Base-by-base conservation (phyloP, 2,329 filamentous ascomycete species). In the Tolypocladium ovalisporum region DNA sequence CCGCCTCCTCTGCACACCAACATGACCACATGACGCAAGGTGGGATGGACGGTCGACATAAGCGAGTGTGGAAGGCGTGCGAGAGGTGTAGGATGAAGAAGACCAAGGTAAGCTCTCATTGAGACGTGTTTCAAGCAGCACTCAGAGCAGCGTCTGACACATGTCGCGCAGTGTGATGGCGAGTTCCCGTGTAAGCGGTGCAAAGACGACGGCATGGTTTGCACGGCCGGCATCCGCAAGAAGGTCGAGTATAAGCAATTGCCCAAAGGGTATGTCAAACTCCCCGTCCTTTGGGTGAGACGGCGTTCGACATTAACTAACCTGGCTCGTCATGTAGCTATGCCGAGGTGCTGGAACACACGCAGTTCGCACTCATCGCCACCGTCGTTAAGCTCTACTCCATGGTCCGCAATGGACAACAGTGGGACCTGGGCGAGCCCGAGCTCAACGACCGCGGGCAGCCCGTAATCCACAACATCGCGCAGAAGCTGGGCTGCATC, bases 191-290 rank as follows among this genome's bases (percentile, higher is more conserved):
- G 83, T 69, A 85, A 86, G 71, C 74, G 83, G 64, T 86, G 83
- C 68, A 85, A 84, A 69, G 82, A 86, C 62, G 83, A 86, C 60
- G 82, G 82, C 19, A 73, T 85, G 9, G 80, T 86, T 24, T 86
- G 83, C 70, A 85, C 81, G 9, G 82, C 82, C 19, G 83, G 83
- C 9, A 79, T 81, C 17, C 74, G 83, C 60, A 86, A 85, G 66
- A 86, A 86, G 79, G 82, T 82, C n/a, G 83, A 86, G 64, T 86
- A 83, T 68, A 86, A 86, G 73, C 82, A 86, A 70, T 68, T 86
- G 52, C 83, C 83, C 13, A 73, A 79, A 74, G 83, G 83, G 77
- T 85, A 76, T 58, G 78, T 67, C 19, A 19, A 22, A 1, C 15
- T 19, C 27, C 7, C 24, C 29, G 5, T 8, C 40, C 13, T 2